Evolutionary conservation across 2,329 filamentous ascomycete species (phyloP), one percentile per base, ranked within the genome.

Genomic region (Chlorencoelia australis): DNA sequence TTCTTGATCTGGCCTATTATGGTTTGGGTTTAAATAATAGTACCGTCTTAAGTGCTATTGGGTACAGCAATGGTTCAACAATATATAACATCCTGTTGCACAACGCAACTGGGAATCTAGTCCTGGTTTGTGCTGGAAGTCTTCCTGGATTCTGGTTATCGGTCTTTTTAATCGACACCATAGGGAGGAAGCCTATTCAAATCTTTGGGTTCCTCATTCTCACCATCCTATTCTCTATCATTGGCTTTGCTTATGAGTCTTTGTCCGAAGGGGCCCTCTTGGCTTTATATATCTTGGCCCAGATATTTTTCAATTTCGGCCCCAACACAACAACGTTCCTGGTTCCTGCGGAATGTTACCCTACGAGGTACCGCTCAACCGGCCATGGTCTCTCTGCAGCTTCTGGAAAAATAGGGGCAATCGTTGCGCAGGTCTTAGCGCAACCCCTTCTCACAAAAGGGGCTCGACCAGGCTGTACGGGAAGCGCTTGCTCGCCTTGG

Each of bases 81-180:
- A 66, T 87, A 14, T 88, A 86, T 57, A 53, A 79, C 10, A 71
- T 72, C 40, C 69, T 89, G 42, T 74, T 75, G 56, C 82, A 83
- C 56, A 78, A 76, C 37, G 80, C 83, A 7, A 69, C 85, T 2
- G 84, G 83, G 5, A 84, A 84, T 56, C 70, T 89, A 38, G 84
- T 89, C 42, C 61, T 89, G 19, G 72, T 82, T 41, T 83, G 79
- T 49, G 83, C 83, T 5, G 83, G 83, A 24, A 77, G 82, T 10
- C 73, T 89, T 4, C 83, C 83, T 0, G 84, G 84, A 9, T 89
- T 88, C 62, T 87, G 81, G 81, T 69, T 79, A 7, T 82, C 81
- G 2, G 73, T 88, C 18, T 66, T 80, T 9, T 75, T 73, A 1
- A 74, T 87, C 41, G 84, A 89, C 57, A 84, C 72, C 1, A 49